Evolutionary conservation across 768 basidiomycete species (phyloP), one percentile per base, ranked within the genome.

Genomic region (Lyophyllum decastes): DNA sequence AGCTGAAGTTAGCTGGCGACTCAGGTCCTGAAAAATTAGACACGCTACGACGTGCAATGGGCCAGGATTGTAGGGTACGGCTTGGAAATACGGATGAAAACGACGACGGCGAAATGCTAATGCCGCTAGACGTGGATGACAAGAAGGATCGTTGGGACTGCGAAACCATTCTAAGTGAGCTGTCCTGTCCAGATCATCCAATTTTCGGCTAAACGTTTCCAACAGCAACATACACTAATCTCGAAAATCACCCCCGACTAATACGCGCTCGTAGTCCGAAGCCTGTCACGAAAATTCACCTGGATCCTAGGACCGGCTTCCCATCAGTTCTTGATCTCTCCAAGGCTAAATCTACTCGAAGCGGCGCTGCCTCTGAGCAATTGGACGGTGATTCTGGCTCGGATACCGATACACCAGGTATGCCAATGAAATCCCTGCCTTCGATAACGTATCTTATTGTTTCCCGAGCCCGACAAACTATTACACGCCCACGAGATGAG

Each of bases 221-320:
- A 27, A 19, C 67, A 97, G 96, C 90, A 9, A 98, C 95, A 10
- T 95, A 95, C 69, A 90, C 94, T n/a, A 99, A 97, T 68, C 79
- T 98, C 7, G 97, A 97, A 70, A 99, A 99, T 66, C 97, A 98
- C 69, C 97, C 97, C 0, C 85, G 89, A 9, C 76, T 97, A 30
- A 95, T 99, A 57, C 82, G 85, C 24, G 85, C 87, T 19, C 78
- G 87, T 33, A 80, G 85, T 58, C 66, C 73, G 40, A 80, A 76
- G 65, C 73, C 76, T 21, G 79, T 82, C 0, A 78, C 87, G 0
- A 89, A 84, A 70, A 92, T 95, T 61, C 66, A 71, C 26, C 75
- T 95, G 26, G 88, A 96, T 68, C 79, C 85, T 1, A 87, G 83
- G 61, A 94, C 90, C 0, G 94, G 93, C 2, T 73, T 95, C 9